A percentile compares a stretch with the other conserved stretches of the same genome.
Evolutionary conservation across 371 early-diverging fungal genomes (phyloP).

Genomic region (Lichtheimia ramosa): DNA sequence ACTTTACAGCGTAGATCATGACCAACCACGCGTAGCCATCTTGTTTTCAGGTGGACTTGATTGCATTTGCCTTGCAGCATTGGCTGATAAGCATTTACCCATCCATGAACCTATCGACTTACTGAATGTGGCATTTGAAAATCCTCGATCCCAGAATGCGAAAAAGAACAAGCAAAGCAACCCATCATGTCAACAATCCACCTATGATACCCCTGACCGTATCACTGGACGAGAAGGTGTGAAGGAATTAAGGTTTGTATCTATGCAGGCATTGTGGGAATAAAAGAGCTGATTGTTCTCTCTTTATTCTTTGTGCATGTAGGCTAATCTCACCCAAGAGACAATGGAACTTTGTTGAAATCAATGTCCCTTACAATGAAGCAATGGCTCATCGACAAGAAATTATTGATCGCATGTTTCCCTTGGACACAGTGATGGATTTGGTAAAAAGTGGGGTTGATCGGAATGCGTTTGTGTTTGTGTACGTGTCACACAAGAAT

Average conservation of each 20-base stretch:
- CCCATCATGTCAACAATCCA: conserved; percentile 5
- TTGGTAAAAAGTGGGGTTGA: conserved; percentile 44
- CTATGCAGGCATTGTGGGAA: too few relatives aligned
- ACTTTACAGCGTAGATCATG: neutral
- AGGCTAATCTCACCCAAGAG: conserved; percentile 65
- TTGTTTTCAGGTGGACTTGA: conserved; percentile 96
- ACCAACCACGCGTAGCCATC: conserved; percentile 68
- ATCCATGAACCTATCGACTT: conserved; percentile 80
- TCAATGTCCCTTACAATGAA: conserved; percentile 82
- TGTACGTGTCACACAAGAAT: neutral
- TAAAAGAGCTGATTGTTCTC: too few relatives aligned
- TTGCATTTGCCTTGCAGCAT: conserved; percentile 83
- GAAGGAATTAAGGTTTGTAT: conserved; percentile 54
- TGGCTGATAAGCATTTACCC: conserved; percentile 73
- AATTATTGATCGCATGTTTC: conserved; percentile 76
- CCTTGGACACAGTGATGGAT: conserved; percentile 93
- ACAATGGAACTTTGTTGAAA: conserved; percentile 86
- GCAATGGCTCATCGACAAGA: conserved; percentile 53
- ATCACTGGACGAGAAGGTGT: conserved; percentile 72
- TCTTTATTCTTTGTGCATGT: neutral
- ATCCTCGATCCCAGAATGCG: conserved; percentile 71
- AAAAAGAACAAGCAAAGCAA: conserved; percentile 15
- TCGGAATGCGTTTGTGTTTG: neutral
- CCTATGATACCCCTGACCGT: conserved; percentile 90
- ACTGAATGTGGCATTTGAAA: conserved; percentile 96